Evolutionary conservation across 208 protist species (phyloP), one percentile per base, ranked within the genome.

Genomic region (Trypanosoma platydactyli): DNA sequence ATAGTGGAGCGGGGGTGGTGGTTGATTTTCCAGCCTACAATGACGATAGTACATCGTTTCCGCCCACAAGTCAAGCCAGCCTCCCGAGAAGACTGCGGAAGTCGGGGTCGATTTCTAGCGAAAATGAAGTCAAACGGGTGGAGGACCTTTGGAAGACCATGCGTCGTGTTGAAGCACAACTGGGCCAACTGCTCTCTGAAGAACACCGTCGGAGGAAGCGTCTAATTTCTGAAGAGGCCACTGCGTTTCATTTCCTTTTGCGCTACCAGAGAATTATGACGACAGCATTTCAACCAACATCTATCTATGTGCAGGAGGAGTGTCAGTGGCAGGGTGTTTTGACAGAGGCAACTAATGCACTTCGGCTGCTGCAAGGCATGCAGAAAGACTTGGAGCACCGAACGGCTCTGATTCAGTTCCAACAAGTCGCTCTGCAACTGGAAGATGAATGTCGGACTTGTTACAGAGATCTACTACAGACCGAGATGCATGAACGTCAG

Each of bases 271-370:
- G 62, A 11, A 57, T 75, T 45, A n/a, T 62, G 15, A 44, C 63
- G 30, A 30, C 33, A 0, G 69, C 69, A 40, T 24, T 75, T 13
- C 52, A 64, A 9, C 60, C 51, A 9, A 6, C 35, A 9, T 9
- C 52, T 16, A 66, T 75, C 40, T 64, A 59, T 15, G 53, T 68
- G n/a, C 61, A 68, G 22, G 69, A 75, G 29, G 52, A 53, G 29
- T 68, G 38, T 25, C 61, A 75, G 18, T 54, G 69, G 55, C 60
- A 68, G 27, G 64, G 46, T 27, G 63, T 75, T n/a, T 29, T 64
- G 35, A 63, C 48, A 25, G 60, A 68, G 22, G 69, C 69, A 24
- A 67, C 15, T 0, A 67, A 68, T 52, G 27, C 40, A 3, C 24
- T 68, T 41, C 35, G 40, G 20, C 45, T 30, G 15, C 38, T 75